Conservation (phyloP, 2,329 filamentous ascomycete genomes). For the Shiraia bambusicola region DNA sequence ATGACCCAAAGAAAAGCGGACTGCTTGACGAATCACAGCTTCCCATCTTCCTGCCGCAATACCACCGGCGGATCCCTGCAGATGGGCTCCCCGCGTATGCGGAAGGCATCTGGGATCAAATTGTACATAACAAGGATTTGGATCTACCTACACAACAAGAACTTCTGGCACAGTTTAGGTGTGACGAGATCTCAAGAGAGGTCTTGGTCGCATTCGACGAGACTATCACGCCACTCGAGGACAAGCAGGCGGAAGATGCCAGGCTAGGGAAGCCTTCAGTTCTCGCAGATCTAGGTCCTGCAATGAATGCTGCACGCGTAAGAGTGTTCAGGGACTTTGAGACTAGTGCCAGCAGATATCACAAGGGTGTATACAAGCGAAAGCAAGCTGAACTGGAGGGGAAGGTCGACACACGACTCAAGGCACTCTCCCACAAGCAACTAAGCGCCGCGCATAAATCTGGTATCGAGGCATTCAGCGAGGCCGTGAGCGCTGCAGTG, state of each 20-base stretch:
- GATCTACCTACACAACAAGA: conserved; percentile 97
- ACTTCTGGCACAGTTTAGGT: conserved; percentile 92
- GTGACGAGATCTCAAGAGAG: conserved; percentile 92
- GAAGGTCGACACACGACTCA: conserved; percentile 87
- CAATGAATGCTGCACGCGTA: conserved; percentile 70
- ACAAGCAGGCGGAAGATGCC: conserved; percentile 74
- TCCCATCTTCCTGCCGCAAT: conserved; percentile 87
- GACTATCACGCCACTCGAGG: conserved; percentile 79
- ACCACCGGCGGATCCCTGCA: conserved; percentile 92
- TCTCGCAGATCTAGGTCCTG: conserved; percentile 70
- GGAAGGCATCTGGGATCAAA: conserved; percentile 95
- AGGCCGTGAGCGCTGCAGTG: conserved; percentile 81
- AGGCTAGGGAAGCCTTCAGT: conserved; percentile 73
- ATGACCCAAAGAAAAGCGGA: conserved; percentile 63
- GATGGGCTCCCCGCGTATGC: conserved; percentile 96
- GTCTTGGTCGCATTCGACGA: conserved; percentile 82
- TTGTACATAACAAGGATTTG: conserved; percentile 97
- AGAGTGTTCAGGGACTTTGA: conserved; percentile 84
- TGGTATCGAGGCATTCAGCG: conserved; percentile 79
- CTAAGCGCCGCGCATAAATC: conserved; percentile 85
- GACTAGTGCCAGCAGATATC: conserved; percentile 86
- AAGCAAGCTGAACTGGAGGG: conserved; percentile 82
- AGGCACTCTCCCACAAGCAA: conserved; percentile 85
- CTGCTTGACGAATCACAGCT: conserved; percentile 70
- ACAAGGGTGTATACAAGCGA: conserved; percentile 88